Percentiles rank a stretch among this genome's conserved stretches.
Conservation (phyloP, 1,284 basidiomycete species). For the Moesziomyces sp. region DNA sequence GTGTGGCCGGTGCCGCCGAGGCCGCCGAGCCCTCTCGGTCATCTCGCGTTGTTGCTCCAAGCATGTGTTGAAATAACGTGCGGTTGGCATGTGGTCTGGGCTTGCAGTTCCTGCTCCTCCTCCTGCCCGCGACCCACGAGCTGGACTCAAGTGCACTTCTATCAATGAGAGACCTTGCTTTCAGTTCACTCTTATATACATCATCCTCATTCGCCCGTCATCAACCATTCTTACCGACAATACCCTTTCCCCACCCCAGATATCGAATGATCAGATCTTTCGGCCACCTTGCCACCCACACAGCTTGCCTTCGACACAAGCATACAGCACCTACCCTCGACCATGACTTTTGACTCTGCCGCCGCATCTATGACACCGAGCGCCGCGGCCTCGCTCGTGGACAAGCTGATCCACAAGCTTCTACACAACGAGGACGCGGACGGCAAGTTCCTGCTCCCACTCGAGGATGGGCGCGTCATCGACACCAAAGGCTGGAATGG, state of each 20-base stretch:
- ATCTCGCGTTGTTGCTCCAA: background rate
- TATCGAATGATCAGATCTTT: background rate
- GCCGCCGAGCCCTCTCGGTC: background rate
- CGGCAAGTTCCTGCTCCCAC: constrained; percentile 73
- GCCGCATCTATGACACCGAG: constrained; percentile 8
- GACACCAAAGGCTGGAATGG: constrained; percentile 77
- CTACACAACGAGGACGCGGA: constrained; percentile 74
- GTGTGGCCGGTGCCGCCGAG: no score
- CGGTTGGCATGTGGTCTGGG: no score
- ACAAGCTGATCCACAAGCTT: constrained; percentile 44
- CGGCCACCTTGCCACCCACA: background rate
- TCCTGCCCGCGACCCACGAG: no score
- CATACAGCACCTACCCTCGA: background rate
- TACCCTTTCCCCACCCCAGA: no score
- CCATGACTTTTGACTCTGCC: constrained; percentile 13
- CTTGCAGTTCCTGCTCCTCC: no score
- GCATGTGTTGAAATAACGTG: no score
- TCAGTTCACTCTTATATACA: no score
- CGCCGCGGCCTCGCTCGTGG: constrained; percentile 17
- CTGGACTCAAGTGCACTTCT: background rate
- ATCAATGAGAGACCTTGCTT: no score
- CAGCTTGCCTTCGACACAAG: background rate
- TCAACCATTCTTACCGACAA: no score
- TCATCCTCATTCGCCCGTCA: no score
- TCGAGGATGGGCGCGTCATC: constrained; percentile 74